These are phyloP conservation scores for Globisporangium nunn DNA, from an alignment of 352 stramenopile genomes.

Conservation along the genomic window DNA sequence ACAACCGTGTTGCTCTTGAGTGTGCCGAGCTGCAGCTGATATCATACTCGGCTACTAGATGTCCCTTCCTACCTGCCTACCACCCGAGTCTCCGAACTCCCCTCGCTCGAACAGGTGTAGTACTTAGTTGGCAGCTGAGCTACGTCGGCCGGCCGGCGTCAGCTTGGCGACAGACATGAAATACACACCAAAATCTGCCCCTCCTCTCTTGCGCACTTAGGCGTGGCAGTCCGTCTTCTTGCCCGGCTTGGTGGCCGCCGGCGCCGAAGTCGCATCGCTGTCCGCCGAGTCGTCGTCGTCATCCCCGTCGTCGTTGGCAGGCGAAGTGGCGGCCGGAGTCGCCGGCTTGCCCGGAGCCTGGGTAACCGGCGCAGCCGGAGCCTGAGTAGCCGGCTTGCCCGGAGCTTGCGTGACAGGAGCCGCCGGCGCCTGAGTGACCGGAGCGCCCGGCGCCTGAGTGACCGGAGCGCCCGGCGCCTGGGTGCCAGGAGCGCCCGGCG, in stretches of 20 bases:
- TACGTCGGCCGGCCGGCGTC: no score
- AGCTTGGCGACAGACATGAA: background rate
- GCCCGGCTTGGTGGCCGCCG: background rate
- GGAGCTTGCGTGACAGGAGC: background rate
- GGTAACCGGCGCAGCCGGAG: background rate
- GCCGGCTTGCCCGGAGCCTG: background rate
- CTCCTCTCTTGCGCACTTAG: background rate
- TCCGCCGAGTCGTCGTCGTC: background rate
- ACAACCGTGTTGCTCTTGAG: background rate
- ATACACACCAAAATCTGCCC: slow-evolving; percentile 3
- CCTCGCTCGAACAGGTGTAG: background rate
- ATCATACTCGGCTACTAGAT: background rate
- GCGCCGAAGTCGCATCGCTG: background rate
- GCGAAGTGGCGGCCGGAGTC: background rate
- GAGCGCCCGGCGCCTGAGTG: background rate
- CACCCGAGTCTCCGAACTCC: background rate
- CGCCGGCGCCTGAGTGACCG: background rate
- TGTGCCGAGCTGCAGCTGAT: background rate
- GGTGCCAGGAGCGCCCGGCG: background rate
- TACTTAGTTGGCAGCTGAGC: no score
- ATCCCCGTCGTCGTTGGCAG: background rate
- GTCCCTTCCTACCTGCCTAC: background rate
- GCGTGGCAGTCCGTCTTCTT: slow-evolving; percentile 8
- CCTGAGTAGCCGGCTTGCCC: background rate
- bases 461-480: background rate